Evolutionary conservation across 2,329 filamentous ascomycete species (phyloP).

Genomic region (Gaeumannomyces tritici): DNA sequence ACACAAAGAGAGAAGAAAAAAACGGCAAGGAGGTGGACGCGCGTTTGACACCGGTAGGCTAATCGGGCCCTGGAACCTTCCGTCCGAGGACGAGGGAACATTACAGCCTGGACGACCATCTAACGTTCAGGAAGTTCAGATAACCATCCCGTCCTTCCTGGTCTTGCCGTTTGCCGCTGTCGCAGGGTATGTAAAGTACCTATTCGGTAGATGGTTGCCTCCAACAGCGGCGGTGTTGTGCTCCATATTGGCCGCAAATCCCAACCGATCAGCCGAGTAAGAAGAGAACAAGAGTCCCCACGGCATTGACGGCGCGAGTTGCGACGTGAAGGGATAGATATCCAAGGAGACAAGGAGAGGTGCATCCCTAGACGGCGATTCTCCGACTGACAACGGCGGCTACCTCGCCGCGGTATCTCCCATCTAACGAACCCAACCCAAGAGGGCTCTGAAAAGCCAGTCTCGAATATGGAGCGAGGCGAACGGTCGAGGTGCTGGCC

Average conservation of each 20-base stretch:
- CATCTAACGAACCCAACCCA: background rate
- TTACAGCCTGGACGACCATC: background rate
- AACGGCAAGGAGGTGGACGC: conserved; percentile 2
- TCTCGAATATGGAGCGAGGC: conserved; percentile 5
- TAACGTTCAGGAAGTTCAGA: background rate
- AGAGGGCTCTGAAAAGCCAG: conserved; percentile 7
- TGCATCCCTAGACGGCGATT: background rate
- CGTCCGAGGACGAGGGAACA: background rate
- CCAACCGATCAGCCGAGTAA: background rate
- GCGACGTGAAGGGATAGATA: background rate
- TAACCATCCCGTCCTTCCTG: background rate
- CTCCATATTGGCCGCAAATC: background rate
- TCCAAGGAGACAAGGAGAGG: background rate
- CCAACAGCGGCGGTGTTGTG: background rate
- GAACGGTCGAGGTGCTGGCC: background rate
- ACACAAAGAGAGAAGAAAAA: conserved; percentile 1
- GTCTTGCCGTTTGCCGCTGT: background rate
- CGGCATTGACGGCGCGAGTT: background rate
- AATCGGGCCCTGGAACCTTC: background rate
- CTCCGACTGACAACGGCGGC: background rate
- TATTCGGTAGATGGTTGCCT: background rate
- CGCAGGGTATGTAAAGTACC: background rate
- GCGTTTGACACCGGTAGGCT: background rate
- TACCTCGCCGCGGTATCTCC: background rate
- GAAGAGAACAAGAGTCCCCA: background rate